Percentiles rank a stretch among this genome's conserved stretches.
Evolutionary conservation across 2,329 filamentous ascomycete genomes (phyloP).

Genomic region (Ceratocystis colombiana): DNA sequence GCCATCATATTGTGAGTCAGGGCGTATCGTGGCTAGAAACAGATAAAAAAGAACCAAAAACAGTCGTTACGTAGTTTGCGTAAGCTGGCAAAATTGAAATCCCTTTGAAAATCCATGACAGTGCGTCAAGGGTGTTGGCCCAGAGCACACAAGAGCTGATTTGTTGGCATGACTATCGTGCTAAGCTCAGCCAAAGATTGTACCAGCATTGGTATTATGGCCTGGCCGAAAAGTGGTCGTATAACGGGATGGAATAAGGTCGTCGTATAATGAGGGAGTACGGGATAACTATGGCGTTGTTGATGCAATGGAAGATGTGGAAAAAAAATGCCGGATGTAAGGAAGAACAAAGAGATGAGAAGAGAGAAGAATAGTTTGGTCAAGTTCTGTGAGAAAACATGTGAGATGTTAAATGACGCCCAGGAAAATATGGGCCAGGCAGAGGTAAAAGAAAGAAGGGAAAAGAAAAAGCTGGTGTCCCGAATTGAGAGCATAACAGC

Average conservation of each 20-base stretch:
- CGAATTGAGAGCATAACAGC: not conserved
- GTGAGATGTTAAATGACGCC: constrained; percentile 6
- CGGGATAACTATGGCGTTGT: not conserved
- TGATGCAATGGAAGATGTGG: not conserved
- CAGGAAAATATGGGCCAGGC: constrained; percentile 14
- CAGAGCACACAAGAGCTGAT: not conserved
- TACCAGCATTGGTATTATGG: not conserved
- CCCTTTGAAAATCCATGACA: too few relatives aligned
- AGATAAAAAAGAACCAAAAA: not conserved
- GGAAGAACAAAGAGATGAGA: not conserved
- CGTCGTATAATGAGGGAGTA: not conserved
- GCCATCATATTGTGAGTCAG: not conserved
- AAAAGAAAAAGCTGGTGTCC: constrained; percentile 30
- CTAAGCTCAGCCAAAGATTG: not conserved
- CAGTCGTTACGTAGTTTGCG: not conserved
- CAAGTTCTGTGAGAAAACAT: constrained; percentile 1
- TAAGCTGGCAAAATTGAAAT: not conserved
- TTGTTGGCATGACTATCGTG: not conserved
- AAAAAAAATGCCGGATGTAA: not conserved
- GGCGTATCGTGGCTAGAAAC: constrained; percentile 4
- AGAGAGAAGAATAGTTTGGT: not conserved
- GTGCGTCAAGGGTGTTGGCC: not conserved
- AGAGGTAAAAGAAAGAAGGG: constrained; percentile 26
- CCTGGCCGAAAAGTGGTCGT: not conserved
- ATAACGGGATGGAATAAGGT: not conserved